phyloP scores from a whole-genome alignment of 331 rosid species.

The Pyrus hybrid region DNA sequence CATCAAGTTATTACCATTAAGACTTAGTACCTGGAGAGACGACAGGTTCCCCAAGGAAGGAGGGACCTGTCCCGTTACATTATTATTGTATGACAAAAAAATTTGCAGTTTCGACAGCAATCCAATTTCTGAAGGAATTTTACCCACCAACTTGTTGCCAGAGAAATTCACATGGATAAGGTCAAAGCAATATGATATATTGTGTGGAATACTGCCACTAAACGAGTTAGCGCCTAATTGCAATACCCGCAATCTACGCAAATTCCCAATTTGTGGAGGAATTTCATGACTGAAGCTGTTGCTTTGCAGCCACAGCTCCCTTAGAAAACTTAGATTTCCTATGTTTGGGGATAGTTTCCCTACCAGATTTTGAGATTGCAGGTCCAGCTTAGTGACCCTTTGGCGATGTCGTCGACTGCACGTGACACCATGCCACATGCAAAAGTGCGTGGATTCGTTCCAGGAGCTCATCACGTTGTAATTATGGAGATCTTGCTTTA shows the following conservation, averaged over 20 bases:
- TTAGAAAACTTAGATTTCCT: background rate
- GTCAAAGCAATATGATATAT: background rate
- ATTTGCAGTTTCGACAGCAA: background rate
- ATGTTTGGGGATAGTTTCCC: background rate
- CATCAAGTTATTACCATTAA: conserved; percentile 1
- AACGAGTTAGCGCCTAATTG: background rate
- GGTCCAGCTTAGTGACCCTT: too few relatives aligned
- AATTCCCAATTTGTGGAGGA: background rate
- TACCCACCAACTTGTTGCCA: background rate
- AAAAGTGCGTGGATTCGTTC: too few relatives aligned
- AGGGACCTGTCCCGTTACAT: conserved; percentile 3
- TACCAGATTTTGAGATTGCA: background rate
- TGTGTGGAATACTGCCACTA: background rate
- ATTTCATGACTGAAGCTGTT: background rate
- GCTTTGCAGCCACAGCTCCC: background rate
- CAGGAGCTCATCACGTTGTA: too few relatives aligned
- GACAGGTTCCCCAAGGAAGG: conserved; percentile 7
- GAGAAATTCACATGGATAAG: background rate
- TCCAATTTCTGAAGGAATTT: background rate
- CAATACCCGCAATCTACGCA: background rate
- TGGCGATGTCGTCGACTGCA: too few relatives aligned
- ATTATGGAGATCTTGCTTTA: too few relatives aligned
- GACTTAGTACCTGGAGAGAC: background rate
- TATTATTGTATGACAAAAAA: too few relatives aligned
- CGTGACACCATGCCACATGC: too few relatives aligned